Percentiles rank a stretch among this genome's conserved stretches.
These are phyloP conservation scores for Claviceps sp. DNA, from an alignment of 2,329 filamentous ascomycete genomes.

Conservation along the genomic window DNA sequence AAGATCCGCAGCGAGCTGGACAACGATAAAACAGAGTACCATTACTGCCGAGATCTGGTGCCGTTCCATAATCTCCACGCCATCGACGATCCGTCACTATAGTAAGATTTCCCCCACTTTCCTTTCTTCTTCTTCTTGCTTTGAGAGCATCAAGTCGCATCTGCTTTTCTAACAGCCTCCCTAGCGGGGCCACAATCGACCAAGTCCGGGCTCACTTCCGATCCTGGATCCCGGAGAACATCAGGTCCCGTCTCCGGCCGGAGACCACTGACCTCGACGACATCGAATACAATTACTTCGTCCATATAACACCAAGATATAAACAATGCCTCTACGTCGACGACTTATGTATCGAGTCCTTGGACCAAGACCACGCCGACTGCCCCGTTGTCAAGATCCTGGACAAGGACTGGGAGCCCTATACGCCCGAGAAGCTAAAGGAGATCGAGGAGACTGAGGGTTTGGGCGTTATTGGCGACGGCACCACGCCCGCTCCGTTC, in stretches of 20 bases:
- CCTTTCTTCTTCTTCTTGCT: too few species aligned
- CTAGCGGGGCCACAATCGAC: background rate
- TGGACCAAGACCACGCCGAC: background rate
- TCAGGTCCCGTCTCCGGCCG: background rate
- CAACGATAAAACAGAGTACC: background rate
- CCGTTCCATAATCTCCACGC: background rate
- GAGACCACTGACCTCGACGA: background rate
- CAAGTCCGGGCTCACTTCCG: conserved; percentile 3
- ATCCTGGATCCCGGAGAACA: conserved; percentile 1
- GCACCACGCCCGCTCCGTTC: background rate
- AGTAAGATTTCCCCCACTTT: background rate
- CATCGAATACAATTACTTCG: background rate
- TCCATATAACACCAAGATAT: background rate
- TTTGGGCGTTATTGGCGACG: background rate
- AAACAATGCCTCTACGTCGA: conserved; percentile 1
- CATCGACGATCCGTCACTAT: background rate
- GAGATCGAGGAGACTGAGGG: too few species aligned
- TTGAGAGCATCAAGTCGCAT: too few species aligned
- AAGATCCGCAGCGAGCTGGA: background rate
- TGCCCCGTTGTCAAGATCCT: background rate
- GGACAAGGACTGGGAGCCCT: background rate
- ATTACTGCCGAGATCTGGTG: background rate
- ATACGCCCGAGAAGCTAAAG: background rate
- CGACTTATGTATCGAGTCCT: background rate
- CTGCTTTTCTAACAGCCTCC: background rate